Conservation (phyloP, 352 stramenopile species). For the Phytophthora capsici region DNA sequence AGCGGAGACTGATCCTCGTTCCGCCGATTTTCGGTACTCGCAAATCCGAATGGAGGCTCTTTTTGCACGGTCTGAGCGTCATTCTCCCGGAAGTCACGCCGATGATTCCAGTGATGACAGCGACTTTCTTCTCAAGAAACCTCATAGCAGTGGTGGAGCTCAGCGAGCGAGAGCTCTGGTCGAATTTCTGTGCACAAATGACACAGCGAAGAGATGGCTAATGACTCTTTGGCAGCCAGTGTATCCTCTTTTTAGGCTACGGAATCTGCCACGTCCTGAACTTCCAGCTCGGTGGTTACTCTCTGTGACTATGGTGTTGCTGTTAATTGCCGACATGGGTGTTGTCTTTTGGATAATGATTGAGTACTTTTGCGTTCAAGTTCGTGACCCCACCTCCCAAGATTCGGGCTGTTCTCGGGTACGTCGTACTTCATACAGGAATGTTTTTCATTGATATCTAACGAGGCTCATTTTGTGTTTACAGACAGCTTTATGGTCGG, state of each 20-base stretch:
- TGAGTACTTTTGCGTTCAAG: conserved; percentile 89
- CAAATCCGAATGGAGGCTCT: conserved; percentile 82
- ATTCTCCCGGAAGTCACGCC: conserved; percentile 11
- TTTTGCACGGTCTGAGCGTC: conserved; percentile 50
- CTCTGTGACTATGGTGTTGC: conserved; percentile 56
- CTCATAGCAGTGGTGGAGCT: conserved; percentile 4
- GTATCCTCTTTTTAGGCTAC: conserved; percentile 67
- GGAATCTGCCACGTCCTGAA: conserved; percentile 46
- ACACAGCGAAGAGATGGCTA: conserved; percentile 34
- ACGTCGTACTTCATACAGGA: conserved; percentile 19
- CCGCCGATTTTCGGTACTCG: conserved; percentile 72
- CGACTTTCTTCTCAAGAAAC: conserved; percentile 35
- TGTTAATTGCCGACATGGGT: conserved; percentile 71
- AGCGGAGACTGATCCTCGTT: conserved; percentile 53
- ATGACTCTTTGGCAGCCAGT: conserved; percentile 48
- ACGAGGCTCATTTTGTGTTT: conserved; percentile 6
- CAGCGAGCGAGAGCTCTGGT: conserved; percentile 33
- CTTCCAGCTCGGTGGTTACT: conserved; percentile 48
- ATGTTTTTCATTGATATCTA: conserved; percentile 3
- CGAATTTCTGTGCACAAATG: conserved; percentile 37
- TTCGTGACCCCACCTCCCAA: conserved; percentile 71
- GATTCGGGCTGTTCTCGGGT: conserved; percentile 83
- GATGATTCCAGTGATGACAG: conserved; percentile 35
- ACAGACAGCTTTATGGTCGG: conserved; percentile 66
- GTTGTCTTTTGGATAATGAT: conserved; percentile 80